Evolutionary conservation across 2,329 filamentous ascomycete genomes (phyloP).

Genomic region (Sclerotinia spermophila): DNA sequence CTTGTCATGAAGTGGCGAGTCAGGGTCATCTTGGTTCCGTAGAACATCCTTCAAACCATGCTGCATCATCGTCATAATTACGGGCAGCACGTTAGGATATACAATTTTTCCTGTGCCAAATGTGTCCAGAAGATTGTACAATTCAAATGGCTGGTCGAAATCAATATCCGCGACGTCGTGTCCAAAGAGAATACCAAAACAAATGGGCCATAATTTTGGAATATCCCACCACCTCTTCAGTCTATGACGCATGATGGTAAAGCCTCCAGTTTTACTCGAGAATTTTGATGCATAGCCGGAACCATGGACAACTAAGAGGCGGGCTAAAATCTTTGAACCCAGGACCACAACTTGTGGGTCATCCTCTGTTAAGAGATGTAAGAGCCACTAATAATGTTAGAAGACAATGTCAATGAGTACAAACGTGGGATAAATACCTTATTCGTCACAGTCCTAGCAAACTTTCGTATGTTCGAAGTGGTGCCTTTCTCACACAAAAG

Average conservation of each 20-base stretch:
- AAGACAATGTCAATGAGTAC: constrained; percentile 23
- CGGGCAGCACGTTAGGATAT: constrained; percentile 73
- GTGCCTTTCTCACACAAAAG: constrained; percentile 73
- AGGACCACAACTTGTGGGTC: constrained; percentile 79
- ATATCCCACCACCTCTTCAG: constrained; percentile 87
- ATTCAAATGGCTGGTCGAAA: constrained; percentile 69
- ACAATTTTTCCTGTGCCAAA: constrained; percentile 67
- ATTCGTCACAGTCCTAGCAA: constrained; percentile 91
- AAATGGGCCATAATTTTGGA: constrained; percentile 79
- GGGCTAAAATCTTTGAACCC: constrained; percentile 76
- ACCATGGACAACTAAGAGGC: constrained; percentile 80
- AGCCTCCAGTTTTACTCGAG: constrained; percentile 83
- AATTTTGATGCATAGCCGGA: constrained; percentile 82
- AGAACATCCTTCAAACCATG: constrained; percentile 72
- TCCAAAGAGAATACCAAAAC: constrained; percentile 84
- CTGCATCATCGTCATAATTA: constrained; percentile 84
- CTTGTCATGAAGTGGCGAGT: constrained; percentile 45
- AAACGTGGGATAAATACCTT: constrained; percentile 56
- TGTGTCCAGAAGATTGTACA: constrained; percentile 67
- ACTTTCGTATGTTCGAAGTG: constrained; percentile 70
- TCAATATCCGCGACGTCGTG: constrained; percentile 73
- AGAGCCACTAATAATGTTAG: constrained; percentile 65
- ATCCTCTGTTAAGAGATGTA: constrained; percentile 85
- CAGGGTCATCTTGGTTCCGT: constrained; percentile 57
- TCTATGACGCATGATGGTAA: constrained; percentile 76